Base-by-base conservation (phyloP, 805 yeast species). In the Wickerhamomyces strasburgensis region DNA sequence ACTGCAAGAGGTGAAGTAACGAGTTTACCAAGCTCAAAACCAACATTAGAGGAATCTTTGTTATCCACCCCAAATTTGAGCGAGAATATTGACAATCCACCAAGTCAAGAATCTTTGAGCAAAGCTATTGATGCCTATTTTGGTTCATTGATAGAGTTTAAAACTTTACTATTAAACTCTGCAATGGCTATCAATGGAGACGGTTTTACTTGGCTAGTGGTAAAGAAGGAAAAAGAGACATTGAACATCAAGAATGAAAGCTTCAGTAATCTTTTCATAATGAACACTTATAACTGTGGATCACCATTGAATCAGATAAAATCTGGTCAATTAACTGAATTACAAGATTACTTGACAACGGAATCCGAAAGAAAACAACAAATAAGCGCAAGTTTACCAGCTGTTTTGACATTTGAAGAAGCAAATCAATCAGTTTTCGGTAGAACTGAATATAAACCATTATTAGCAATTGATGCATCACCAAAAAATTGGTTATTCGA, bases 281-380 rank as follows among this genome's bases (percentile, higher is more conserved):
- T 85, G 39, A 84, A 87, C 61, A 82, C 96, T n/a, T 87, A 87
- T 62, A 87, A 86, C 54, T 79, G 89, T 5, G 98, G 98, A 5
- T 71, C 85, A 6, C 95, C 96, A 21, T 80, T 79, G 48, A 74
- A 80, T 33, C 58, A 68, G 70, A 35, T 80, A 72, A 43, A 78
- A 72, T 58, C 57, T 70, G 48, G 63, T 55, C 49, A 65, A 64
- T 30, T 70, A 24, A 40, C 43, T 23, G 56, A 48, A 6, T 38
- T 56, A 19, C 44, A 48, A 14, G 19, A 32, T 9, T 25, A 31
- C 13, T 17, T 31, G 15, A n/a, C 14, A 18, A 33, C 27, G 14
- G 31, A 33, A 8, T 23, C 35, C 8, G 46, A 47, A 38, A 14
- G 30, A 10, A 8, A 16, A 9, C 27, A 27, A 16, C 5, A 17